A percentile compares a stretch with the other conserved stretches of the same genome.
These are phyloP conservation scores for Hymenoscyphus linearis DNA, from an alignment of 2,329 filamentous ascomycete species.

Conservation along the genomic window DNA sequence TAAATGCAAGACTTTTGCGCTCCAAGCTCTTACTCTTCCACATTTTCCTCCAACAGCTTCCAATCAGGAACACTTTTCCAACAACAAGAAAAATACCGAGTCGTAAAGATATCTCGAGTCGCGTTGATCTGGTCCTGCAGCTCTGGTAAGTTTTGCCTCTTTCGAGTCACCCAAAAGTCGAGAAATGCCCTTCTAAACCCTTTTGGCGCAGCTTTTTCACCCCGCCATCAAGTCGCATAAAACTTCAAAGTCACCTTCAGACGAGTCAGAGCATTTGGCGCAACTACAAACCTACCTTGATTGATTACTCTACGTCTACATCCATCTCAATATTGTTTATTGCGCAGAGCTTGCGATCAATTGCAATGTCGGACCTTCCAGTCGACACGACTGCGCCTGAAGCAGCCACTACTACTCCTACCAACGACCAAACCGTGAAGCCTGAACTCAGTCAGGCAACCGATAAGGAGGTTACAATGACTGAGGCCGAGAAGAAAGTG, in stretches of 20 bases:
- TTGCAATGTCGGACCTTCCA: conserved; percentile 24
- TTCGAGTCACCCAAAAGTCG: background rate
- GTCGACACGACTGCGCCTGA: conserved; percentile 23
- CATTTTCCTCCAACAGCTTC: background rate
- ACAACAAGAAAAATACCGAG: background rate
- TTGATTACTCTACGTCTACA: conserved; percentile 2
- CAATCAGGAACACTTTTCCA: background rate
- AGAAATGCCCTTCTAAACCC: conserved; percentile 2
- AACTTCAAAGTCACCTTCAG: conserved; percentile 5
- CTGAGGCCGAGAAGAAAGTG: conserved; percentile 17
- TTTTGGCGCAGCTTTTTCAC: conserved; percentile 16
- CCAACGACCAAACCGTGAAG: conserved; percentile 19
- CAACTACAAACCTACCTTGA: conserved; percentile 2
- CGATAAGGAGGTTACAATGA: conserved; percentile 9
- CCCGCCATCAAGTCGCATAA: conserved; percentile 24
- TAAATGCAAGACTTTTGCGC: conserved; percentile 2
- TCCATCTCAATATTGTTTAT: background rate
- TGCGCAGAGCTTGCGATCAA: background rate
- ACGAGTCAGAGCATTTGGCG: background rate
- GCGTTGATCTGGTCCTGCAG: background rate
- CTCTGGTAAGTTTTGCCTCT: background rate
- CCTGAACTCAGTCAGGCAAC: background rate
- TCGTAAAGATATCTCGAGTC: background rate
- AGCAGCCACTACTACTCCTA: conserved; percentile 20
- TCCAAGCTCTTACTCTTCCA: background rate